Conservation (phyloP, 305 asterid genomes). For the Fraxinus angustifolia region DNA sequence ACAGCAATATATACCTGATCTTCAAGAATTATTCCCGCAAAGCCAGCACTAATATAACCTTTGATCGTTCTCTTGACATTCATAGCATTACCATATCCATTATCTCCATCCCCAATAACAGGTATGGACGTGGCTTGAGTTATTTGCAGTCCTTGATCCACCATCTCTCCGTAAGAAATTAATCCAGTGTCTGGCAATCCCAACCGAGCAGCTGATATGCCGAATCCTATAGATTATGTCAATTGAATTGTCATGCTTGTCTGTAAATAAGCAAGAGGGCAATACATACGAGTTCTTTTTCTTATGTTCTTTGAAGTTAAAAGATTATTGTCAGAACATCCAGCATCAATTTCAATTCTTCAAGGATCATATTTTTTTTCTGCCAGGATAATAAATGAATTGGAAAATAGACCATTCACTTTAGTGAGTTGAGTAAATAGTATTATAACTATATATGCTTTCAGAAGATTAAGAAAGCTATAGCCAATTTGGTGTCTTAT, state of each 20-base stretch:
- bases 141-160: conserved; percentile 75
- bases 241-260: conserved; percentile 17
- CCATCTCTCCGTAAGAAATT: conserved; percentile 93
- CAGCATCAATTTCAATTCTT: not conserved
- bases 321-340: not conserved
- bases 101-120: conserved; percentile 89
- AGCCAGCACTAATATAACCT: conserved; percentile 82
- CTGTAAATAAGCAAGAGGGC: not conserved
- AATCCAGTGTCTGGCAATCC: conserved; percentile 93
- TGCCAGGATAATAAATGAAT: not conserved
- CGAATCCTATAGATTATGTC: conserved; percentile 57
- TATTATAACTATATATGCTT: not conserved
- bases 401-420: not conserved
- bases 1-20: conserved; percentile 62
- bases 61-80: conserved; percentile 87
- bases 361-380: not conserved
- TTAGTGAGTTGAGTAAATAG: not conserved
- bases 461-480: not conserved
- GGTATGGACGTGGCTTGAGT: conserved; percentile 83
- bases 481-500: not conserved
- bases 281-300: not conserved
- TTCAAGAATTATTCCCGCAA: conserved; percentile 90
- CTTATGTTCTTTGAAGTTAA: not conserved
- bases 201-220: conserved; percentile 85
- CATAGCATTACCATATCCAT: conserved; percentile 95